Base-by-base conservation (phyloP, 306 rosid species). In the Elaeagnus macrophylla region DNA sequence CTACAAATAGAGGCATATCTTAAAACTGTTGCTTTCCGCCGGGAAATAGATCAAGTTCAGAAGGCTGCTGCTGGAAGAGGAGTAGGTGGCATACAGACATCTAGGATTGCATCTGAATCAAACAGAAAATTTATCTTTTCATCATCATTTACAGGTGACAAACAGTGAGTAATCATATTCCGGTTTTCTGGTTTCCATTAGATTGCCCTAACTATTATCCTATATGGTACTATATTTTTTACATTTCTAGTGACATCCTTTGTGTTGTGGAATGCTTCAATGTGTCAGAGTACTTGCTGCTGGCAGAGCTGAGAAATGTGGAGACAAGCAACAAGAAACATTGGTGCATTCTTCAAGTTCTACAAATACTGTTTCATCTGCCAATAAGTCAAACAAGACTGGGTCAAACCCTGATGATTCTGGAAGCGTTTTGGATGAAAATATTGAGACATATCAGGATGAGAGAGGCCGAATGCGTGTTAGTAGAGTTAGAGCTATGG, bases 1-100 rank as follows among this genome's bases (percentile, higher is more conserved):
- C 79, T 90, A 65, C 97, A 90, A 79, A 86, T 90, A 70, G 83
- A 86, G 61, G 81, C 97, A 54, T 90, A 90, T 69, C 95, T 90
- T 61, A 90, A 90, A 78, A 83, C 95, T 69, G 97, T 90, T 69
- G 83, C 97, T 75, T 86, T 90, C 70, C 94, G 97, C 17, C 86
- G 95, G 46, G 97, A 90, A 79, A 90, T 90, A 60, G 73, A 86
- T 76, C 80, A 68, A 75, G 95, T 86, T 66, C 97, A 90, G 77
- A 90, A 90, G 73, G 75, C 82, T 62, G 86, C 97, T 56, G 46
- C 78, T 53, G 97, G 97, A 45, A 71, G 88, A 53, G 94, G 84
- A 46, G 83, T 86, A 57, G 87, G 66, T 57, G 97, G 97, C 56
- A 77, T 90, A 49, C 95, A 83, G 49, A 83, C 91, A 63, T 90